A percentile compares a stretch with the other conserved stretches of the same genome.
Evolutionary conservation across 306 rosid genomes (phyloP).

Genomic region (Begonia peltatifolia): DNA sequence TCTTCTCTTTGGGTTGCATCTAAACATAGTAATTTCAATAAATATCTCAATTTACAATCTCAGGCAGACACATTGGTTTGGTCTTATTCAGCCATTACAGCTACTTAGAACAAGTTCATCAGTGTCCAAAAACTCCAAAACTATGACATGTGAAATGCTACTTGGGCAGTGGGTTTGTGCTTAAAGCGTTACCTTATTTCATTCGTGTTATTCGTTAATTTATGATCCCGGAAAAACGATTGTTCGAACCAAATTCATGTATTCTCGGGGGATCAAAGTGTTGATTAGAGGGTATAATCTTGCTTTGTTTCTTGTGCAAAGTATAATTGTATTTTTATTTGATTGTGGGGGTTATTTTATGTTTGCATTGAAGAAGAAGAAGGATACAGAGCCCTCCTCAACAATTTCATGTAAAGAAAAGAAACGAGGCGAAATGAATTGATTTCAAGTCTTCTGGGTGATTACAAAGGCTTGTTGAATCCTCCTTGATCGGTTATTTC

Average conservation of each 20-base stretch:
- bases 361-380: constrained; percentile 88
- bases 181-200: no score
- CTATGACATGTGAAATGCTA: constrained; percentile 43
- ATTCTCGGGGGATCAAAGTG: not conserved
- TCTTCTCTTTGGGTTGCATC: not conserved
- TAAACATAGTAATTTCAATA: not conserved
- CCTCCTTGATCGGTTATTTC: constrained; percentile 61
- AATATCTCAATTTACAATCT: constrained; percentile 3
- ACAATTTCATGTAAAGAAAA: constrained; percentile 47
- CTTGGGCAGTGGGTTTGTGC: not conserved
- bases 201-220: not conserved
- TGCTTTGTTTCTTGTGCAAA: no score
- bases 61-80: constrained; percentile 75
- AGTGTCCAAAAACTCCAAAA: constrained; percentile 57
- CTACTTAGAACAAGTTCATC: constrained; percentile 56
- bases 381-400: constrained; percentile 30
- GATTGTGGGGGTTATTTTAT: constrained; percentile 8
- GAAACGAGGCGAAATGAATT: constrained; percentile 44
- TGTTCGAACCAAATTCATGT: no score
- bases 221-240: no score
- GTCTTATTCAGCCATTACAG: constrained; percentile 44
- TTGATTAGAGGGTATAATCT: not conserved
- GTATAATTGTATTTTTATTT: no score
- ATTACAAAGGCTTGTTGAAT: constrained; percentile 66
- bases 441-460: constrained; percentile 81